Percentiles rank a stretch among this genome's conserved stretches.
phyloP scores from a whole-genome alignment of 2,329 filamentous ascomycete genomes.

The Stagonosporopsis cucurbitacearum region DNA sequence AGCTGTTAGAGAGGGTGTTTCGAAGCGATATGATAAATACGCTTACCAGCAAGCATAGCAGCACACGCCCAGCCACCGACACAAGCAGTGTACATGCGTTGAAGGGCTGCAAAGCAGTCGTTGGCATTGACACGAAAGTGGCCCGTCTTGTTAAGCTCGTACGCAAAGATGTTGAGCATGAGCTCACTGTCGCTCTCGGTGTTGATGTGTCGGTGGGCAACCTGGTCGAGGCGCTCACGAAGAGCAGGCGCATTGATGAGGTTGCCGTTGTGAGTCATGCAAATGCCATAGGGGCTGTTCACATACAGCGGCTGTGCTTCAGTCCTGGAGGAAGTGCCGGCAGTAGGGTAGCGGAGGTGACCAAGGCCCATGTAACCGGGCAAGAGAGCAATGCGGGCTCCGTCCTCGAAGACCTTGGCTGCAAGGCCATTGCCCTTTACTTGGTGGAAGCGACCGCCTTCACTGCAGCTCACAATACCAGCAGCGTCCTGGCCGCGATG shows the following conservation, averaged over 20 bases:
- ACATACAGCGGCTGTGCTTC: conserved; percentile 95
- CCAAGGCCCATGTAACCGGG: conserved; percentile 87
- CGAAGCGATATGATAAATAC: not conserved
- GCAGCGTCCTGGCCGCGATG: conserved; percentile 86
- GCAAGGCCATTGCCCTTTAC: conserved; percentile 92
- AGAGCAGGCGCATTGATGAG: conserved; percentile 79
- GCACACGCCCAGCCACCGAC: conserved; percentile 81
- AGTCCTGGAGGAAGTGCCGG: conserved; percentile 80
- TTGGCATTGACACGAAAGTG: conserved; percentile 80
- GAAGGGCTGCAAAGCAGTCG: conserved; percentile 76
- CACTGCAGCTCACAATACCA: conserved; percentile 78
- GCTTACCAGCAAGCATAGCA: conserved; percentile 75
- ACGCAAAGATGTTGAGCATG: conserved; percentile 87
- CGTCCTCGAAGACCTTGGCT: conserved; percentile 82
- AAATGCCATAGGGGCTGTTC: conserved; percentile 83
- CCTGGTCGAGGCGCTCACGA: conserved; percentile 73
- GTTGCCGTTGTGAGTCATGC: conserved; percentile 85
- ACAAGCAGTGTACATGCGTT: conserved; percentile 74
- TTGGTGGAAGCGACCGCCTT: conserved; percentile 81
- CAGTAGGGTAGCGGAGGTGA: conserved; percentile 88
- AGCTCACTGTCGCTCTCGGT: conserved; percentile 88
- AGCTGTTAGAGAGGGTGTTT: conserved; percentile 19
- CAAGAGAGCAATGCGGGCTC: conserved; percentile 73
- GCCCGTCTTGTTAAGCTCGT: conserved; percentile 78
- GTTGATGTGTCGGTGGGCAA: conserved; percentile 86